These are phyloP conservation scores for Huntiella savannae DNA, from an alignment of 2,329 filamentous ascomycete genomes.

Conservation along the genomic window DNA sequence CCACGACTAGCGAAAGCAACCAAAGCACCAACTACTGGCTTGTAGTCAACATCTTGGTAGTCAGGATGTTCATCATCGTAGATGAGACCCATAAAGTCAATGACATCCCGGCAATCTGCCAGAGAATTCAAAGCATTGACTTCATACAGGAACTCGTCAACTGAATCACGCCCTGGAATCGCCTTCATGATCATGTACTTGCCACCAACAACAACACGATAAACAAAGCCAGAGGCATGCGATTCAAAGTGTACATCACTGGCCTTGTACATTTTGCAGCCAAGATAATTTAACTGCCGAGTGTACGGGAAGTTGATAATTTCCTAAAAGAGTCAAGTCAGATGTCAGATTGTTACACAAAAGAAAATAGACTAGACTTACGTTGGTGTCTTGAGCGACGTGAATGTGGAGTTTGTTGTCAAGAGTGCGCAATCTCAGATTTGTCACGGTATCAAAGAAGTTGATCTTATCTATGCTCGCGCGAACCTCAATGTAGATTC, in stretches of 20 bases:
- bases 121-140: conserved; percentile 82
- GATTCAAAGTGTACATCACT: conserved; percentile 66
- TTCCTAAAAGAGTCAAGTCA: conserved; percentile 30
- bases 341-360: not conserved
- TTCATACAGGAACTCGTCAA: conserved; percentile 95
- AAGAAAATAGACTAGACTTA: conserved; percentile 20
- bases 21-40: conserved; percentile 68
- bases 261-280: conserved; percentile 47
- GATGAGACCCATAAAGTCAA: conserved; percentile 72
- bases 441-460: conserved; percentile 91
- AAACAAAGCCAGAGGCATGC: conserved; percentile 93
- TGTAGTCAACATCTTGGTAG: conserved; percentile 21
- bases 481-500: conserved; percentile 86
- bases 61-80: conserved; percentile 59
- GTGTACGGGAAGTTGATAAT: conserved; percentile 71
- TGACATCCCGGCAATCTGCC: conserved; percentile 53
- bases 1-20: conserved; percentile 77
- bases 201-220: conserved; percentile 60
- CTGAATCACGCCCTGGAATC: conserved; percentile 83
- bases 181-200: conserved; percentile 83
- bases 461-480: conserved; percentile 85
- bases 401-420: conserved; percentile 84
- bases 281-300: conserved; percentile 54
- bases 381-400: conserved; percentile 87
- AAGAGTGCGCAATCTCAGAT: conserved; percentile 78